These are phyloP conservation scores for Didymella lethalis DNA, from an alignment of 2,329 filamentous ascomycete species.

Conservation along the genomic window DNA sequence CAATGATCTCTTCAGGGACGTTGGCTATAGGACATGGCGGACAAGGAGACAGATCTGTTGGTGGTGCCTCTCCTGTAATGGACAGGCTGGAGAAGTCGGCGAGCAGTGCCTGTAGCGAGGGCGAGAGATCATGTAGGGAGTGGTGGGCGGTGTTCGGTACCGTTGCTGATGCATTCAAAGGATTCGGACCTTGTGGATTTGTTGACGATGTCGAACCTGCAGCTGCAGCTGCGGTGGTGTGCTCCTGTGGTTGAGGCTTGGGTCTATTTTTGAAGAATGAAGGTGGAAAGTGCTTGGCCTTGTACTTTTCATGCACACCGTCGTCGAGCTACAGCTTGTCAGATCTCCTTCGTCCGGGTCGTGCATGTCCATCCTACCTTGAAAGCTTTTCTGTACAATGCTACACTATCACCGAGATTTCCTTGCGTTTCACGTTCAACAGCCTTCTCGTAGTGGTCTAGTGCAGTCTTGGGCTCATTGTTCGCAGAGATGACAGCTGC, in stretches of 20 bases:
- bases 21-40: slow-evolving; percentile 80
- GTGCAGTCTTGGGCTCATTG: slow-evolving; percentile 72
- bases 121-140: slow-evolving; percentile 63
- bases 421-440: slow-evolving; percentile 88
- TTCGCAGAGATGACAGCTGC: slow-evolving; percentile 40
- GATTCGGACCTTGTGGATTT: slow-evolving; percentile 54
- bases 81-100: slow-evolving; percentile 74
- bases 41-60: slow-evolving; percentile 74
- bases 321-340: slow-evolving; percentile 72
- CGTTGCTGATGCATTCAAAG: slow-evolving; percentile 60
- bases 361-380: slow-evolving; percentile 62
- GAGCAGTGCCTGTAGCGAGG: slow-evolving; percentile 74
- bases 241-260: slow-evolving; percentile 20
- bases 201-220: slow-evolving; percentile 45
- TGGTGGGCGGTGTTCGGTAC: slow-evolving; percentile 64
- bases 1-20: slow-evolving; percentile 83
- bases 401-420: slow-evolving; percentile 85
- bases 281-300: slow-evolving; percentile 87
- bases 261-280: slow-evolving; percentile 56
- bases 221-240: slow-evolving; percentile 12
- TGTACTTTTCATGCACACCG: slow-evolving; percentile 83
- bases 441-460: slow-evolving; percentile 92
- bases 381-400: slow-evolving; percentile 89
- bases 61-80: slow-evolving; percentile 72
- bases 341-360: slow-evolving; percentile 8